Percentiles rank a stretch among this genome's conserved stretches.
phyloP scores from a whole-genome alignment of 495 filamentous ascomycete species.

The Aspergillus sclerotiicarbonarius region DNA sequence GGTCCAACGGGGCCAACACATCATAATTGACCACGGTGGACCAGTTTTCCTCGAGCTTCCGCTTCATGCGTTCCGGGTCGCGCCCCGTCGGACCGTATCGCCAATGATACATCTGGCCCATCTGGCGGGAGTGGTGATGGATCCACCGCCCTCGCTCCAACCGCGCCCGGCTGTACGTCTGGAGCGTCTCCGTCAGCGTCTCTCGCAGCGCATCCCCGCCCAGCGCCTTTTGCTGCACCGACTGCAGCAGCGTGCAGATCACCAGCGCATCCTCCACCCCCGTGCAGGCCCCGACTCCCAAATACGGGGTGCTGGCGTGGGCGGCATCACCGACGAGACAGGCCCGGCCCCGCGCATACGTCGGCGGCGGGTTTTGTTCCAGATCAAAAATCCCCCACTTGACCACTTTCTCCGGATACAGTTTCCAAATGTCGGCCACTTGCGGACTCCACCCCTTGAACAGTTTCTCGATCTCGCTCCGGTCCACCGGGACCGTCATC shows the following conservation, averaged over 20 bases:
- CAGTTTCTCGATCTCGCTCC: background rate
- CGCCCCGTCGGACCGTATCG: background rate
- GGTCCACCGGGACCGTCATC: background rate
- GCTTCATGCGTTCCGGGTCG: background rate
- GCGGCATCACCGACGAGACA: slow-evolving; percentile 43
- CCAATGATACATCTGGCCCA: slow-evolving; percentile 3
- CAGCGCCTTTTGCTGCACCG: background rate
- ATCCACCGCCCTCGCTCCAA: background rate
- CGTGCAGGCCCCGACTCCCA: slow-evolving; percentile 41
- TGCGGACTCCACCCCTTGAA: slow-evolving; percentile 1
- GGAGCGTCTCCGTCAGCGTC: background rate
- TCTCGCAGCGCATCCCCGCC: background rate
- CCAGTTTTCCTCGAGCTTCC: slow-evolving; percentile 12
- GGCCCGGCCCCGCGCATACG: slow-evolving; percentile 26
- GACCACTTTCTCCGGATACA: slow-evolving; percentile 25
- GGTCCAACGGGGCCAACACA: no score
- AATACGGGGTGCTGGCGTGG: slow-evolving; percentile 40
- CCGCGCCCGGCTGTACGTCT: background rate
- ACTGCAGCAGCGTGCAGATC: slow-evolving; percentile 9
- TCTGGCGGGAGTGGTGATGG: background rate
- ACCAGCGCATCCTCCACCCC: slow-evolving; percentile 40
- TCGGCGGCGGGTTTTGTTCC: slow-evolving; percentile 30
- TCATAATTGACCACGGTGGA: no score
- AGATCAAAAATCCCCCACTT: slow-evolving; percentile 44
- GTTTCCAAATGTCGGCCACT: slow-evolving; percentile 17